Evolutionary conservation across 345 rosid genomes (phyloP).

Genomic region (Heritiera littoralis): DNA sequence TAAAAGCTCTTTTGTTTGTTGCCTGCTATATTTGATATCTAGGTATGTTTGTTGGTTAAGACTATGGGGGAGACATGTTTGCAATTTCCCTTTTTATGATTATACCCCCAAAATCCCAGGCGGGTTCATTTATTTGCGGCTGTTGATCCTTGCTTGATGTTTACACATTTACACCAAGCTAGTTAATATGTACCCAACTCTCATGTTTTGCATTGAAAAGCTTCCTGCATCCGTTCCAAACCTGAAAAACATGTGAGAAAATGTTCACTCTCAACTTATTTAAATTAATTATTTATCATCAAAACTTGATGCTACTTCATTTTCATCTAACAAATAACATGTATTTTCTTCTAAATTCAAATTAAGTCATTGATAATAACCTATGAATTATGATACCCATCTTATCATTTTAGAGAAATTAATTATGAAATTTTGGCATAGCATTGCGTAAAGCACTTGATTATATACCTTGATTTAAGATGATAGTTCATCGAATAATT

Average conservation of each 20-base stretch:
- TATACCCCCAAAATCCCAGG: not conserved
- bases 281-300: constrained; percentile 13
- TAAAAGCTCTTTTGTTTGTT: not conserved
- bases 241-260: not conserved
- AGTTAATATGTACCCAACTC: not conserved
- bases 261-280: not conserved
- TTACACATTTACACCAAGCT: not conserved
- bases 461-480: no score
- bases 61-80: not conserved
- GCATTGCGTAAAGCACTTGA: no score
- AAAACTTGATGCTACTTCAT: no score
- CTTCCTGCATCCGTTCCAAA: not conserved
- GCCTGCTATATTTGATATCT: not conserved
- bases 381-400: no score
- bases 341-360: not conserved
- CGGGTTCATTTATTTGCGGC: not conserved
- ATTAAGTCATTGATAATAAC: no score
- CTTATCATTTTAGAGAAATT: no score
- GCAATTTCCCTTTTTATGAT: constrained; percentile 3
- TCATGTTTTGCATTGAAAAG: not conserved
- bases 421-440: no score
- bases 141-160: not conserved
- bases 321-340: not conserved
- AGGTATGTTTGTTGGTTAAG: not conserved
- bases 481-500: no score